Conservation (phyloP, 2,329 filamentous ascomycete species). For the Ophiostoma sp. region DNA sequence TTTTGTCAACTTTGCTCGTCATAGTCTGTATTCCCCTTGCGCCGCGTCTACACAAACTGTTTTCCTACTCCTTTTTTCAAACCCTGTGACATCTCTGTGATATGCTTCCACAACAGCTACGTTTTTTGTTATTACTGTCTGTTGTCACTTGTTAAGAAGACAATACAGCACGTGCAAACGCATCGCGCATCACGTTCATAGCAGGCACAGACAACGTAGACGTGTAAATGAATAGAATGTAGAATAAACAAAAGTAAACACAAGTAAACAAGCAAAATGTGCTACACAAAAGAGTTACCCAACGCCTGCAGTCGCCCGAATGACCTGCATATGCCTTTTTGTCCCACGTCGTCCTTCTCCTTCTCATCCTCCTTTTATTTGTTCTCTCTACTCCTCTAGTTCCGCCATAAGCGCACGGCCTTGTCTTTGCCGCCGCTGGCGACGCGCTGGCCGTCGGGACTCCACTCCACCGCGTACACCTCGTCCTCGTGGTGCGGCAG, state of each 20-base stretch:
- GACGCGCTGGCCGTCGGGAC: conserved; percentile 82
- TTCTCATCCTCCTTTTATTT: neutral
- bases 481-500: conserved; percentile 89
- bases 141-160: neutral
- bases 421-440: conserved; percentile 94
- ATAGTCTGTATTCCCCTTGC: neutral
- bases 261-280: neutral
- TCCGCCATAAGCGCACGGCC: conserved; percentile 66
- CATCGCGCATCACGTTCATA: neutral
- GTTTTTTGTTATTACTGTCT: neutral
- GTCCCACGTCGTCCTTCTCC: neutral
- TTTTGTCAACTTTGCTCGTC: neutral
- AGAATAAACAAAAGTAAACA: neutral
- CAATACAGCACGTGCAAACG: neutral
- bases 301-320: conserved; percentile 20
- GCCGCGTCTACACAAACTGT: neutral
- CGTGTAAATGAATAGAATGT: neutral
- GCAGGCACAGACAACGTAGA: neutral
- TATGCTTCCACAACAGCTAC: neutral
- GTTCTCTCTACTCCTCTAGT: conserved; percentile 43
- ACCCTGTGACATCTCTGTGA: conserved; percentile 11
- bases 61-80: neutral
- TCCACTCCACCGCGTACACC: conserved; percentile 95
- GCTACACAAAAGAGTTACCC: conserved; percentile 5
- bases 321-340: conserved; percentile 16